Evolutionary conservation across 306 rosid species (phyloP).

Genomic region (Medicago arabica): DNA sequence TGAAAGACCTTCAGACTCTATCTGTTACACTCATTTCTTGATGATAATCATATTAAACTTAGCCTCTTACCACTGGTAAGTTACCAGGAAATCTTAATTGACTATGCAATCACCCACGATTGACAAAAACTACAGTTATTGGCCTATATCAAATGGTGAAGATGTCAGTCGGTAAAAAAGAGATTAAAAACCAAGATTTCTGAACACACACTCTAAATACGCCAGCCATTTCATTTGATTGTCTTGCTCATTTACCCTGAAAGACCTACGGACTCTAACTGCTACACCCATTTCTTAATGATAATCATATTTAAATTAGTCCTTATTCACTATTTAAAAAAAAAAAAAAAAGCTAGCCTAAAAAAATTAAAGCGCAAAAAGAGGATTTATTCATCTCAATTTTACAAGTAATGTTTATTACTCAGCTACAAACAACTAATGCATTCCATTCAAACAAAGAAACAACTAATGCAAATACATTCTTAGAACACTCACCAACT

Average conservation of each 20-base stretch:
- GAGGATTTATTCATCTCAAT: conserved; percentile 29
- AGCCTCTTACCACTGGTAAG: too few species aligned
- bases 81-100: neutral
- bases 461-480: conserved; percentile 27
- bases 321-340: too few species aligned
- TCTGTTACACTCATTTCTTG: conserved; percentile 25
- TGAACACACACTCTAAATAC: conserved; percentile 9
- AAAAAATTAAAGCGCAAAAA: neutral
- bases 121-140: conserved; percentile 26
- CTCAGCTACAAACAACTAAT: conserved; percentile 14
- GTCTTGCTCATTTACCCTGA: neutral
- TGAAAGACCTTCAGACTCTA: neutral
- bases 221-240: conserved; percentile 26
- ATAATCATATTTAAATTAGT: conserved; percentile 32
- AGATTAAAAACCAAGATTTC: conserved; percentile 3
- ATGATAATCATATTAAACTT: conserved; percentile 27
- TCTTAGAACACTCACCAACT: conserved; percentile 60
- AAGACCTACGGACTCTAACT: neutral
- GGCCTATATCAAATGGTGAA: conserved; percentile 20
- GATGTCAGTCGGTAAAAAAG: conserved; percentile 8
- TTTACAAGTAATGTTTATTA: conserved; percentile 14
- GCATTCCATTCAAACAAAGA: conserved; percentile 10
- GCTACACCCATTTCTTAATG: conserved; percentile 26
- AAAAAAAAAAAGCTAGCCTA: neutral
- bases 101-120: conserved; percentile 3